Evolutionary conservation across 768 basidiomycete genomes (phyloP), one percentile per base, ranked within the genome.

Genomic region (Leccinellum rugosiceps): DNA sequence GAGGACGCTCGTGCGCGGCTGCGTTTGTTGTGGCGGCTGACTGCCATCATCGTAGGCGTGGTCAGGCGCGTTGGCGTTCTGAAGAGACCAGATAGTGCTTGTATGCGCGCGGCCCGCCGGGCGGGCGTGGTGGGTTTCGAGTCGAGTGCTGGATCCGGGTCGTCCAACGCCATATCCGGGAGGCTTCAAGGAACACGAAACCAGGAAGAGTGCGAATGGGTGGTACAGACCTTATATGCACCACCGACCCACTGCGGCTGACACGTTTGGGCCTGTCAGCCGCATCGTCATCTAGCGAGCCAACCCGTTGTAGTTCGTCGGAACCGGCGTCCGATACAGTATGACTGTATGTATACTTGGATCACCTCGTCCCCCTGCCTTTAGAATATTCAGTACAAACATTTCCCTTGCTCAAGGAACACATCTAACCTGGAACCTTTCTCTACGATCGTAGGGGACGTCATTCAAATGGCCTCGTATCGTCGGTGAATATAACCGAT

Each of bases 1-100:
- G 54, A 54, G 4, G 64, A 56, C 7, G 57, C 35, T 14, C 51
- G 59, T 25, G 55, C 14, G 17, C 60, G 68, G 14, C 56, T 10
- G 21, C 69, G 68, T 34, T 67, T 70, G 34, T 62, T 55, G 47
- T 53, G 50, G 34, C 54, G 70, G 58, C 56, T 53, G 47, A 62
- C 53, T 9, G 41, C 48, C 35, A 55, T 41, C 35, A 55, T 41
- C 5, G 69, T 65, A 21, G 69, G 65, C n/a, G 67, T 45, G 21
- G 44, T 67, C 32, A 72, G 50, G 31, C 65, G 64, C 1, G 64
- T 58, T 19, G 66, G 66, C 7, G 66, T 66, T 55, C 64, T 59
- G 49, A 68, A 69, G 53, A 68, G 67, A 44, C 53, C 21, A 1
- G 64, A 61, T 0, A 69, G 49, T 7, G 55, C 51, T 28, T 58